A percentile compares a stretch with the other conserved stretches of the same genome.
These are phyloP conservation scores for Trichoderma polysporum DNA, from an alignment of 2,329 filamentous ascomycete species.

Conservation along the genomic window DNA sequence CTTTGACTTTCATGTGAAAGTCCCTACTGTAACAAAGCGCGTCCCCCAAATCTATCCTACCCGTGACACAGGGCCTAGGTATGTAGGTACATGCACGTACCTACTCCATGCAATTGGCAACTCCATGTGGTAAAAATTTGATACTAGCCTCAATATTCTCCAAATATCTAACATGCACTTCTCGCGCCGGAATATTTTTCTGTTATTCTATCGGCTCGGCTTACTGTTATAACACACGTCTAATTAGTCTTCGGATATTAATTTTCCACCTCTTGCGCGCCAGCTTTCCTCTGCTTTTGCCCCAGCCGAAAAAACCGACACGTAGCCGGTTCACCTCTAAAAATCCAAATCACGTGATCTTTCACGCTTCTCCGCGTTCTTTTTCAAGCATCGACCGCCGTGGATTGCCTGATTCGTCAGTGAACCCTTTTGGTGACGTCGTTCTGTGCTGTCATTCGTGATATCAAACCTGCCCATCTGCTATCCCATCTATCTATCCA, in stretches of 20 bases:
- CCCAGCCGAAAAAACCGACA: no score
- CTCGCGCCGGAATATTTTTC: not conserved
- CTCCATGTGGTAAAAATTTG: not conserved
- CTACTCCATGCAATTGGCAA: not conserved
- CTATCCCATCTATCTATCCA: not conserved
- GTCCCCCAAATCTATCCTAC: not conserved
- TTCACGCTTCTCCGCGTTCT: not conserved
- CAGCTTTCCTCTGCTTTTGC: not conserved
- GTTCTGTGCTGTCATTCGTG: not conserved
- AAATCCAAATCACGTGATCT: not conserved
- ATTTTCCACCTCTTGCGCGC: constrained; percentile 15
- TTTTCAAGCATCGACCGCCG: not conserved
- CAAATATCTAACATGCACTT: not conserved
- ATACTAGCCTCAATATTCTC: not conserved
- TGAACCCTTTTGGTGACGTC: not conserved
- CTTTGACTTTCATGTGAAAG: not conserved
- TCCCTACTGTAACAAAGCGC: not conserved
- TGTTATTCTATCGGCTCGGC: not conserved
- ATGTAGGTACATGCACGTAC: not conserved
- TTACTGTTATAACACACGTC: not conserved
- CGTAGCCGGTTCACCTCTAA: not conserved
- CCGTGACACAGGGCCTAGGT: not conserved
- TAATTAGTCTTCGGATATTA: constrained; percentile 10
- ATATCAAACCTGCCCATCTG: not conserved
- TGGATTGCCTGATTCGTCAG: not conserved